These are phyloP conservation scores for Marasmius tenuissimus DNA, from an alignment of 1,284 basidiomycete genomes.

Conservation along the genomic window DNA sequence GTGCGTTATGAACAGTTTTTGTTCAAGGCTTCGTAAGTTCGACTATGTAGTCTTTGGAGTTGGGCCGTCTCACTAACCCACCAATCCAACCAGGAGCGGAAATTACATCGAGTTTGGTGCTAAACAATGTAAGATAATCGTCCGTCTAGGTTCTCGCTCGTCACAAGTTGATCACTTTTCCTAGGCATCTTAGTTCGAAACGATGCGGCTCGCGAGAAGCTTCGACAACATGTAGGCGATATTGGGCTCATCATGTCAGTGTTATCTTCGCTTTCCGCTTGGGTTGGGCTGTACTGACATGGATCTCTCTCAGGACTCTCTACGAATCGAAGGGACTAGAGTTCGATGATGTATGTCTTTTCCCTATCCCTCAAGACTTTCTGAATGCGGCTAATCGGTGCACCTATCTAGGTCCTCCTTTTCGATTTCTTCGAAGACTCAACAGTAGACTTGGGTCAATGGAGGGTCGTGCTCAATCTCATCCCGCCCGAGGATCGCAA, in stretches of 20 bases:
- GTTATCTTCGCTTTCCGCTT: neutral
- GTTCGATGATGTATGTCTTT: slow-evolving; percentile 59
- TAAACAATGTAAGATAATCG: slow-evolving; percentile 50
- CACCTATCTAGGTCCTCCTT: slow-evolving; percentile 53
- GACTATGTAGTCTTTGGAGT: too few relatives aligned
- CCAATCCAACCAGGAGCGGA: slow-evolving; percentile 21
- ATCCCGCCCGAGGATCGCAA: slow-evolving; percentile 22
- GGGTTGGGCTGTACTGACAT: neutral
- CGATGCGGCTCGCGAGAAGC: slow-evolving; percentile 46
- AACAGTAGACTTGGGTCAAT: slow-evolving; percentile 44
- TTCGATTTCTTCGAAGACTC: slow-evolving; percentile 76
- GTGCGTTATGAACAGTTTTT: slow-evolving; percentile 59
- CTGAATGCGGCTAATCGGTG: neutral
- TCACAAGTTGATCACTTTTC: neutral
- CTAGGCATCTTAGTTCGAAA: slow-evolving; percentile 71
- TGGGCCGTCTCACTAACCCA: neutral
- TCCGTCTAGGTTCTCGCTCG: neutral
- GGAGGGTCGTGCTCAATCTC: slow-evolving; percentile 60
- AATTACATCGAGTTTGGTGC: slow-evolving; percentile 65
- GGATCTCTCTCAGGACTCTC: slow-evolving; percentile 48
- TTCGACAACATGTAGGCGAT: slow-evolving; percentile 56
- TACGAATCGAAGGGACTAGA: slow-evolving; percentile 77
- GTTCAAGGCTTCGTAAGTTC: slow-evolving; percentile 39
- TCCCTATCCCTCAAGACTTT: neutral
- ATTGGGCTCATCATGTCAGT: slow-evolving; percentile 63